These are phyloP conservation scores for Erodium moschatum DNA, from an alignment of 441 rosid genomes.

Conservation along the genomic window DNA sequence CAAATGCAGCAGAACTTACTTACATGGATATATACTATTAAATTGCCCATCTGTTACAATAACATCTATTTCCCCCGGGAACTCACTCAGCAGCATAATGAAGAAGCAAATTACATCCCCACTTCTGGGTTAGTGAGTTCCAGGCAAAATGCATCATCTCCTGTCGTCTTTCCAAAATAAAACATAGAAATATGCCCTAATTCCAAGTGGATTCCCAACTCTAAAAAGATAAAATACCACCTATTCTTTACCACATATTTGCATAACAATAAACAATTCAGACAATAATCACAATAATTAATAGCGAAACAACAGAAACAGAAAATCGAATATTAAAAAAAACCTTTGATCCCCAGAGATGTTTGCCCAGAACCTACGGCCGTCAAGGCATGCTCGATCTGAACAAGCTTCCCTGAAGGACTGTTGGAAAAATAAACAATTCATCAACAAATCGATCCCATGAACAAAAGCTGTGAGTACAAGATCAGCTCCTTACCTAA, in stretches of 20 bases:
- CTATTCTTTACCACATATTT: not conserved
- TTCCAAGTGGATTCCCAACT: not conserved
- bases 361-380: constrained; percentile 98
- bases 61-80: not conserved
- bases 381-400: constrained; percentile 94
- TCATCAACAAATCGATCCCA: not conserved
- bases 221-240: not conserved
- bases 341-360: constrained; percentile 85
- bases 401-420: constrained; percentile 99
- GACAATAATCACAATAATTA: not conserved
- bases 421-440: constrained; percentile 26
- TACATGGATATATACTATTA: not conserved
- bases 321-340: not conserved
- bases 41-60: not conserved
- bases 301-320: not conserved
- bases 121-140: no score
- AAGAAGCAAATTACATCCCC: not conserved
- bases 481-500: constrained; percentile 37
- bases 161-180: not conserved
- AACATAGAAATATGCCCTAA: not conserved
- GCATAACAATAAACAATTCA: not conserved
- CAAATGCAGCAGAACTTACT: not conserved
- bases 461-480: not conserved
- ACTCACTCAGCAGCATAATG: not conserved
- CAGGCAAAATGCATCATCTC: not conserved